phyloP scores from a whole-genome alignment of 2,329 filamentous ascomycete species.

The Clonostachys rosea region DNA sequence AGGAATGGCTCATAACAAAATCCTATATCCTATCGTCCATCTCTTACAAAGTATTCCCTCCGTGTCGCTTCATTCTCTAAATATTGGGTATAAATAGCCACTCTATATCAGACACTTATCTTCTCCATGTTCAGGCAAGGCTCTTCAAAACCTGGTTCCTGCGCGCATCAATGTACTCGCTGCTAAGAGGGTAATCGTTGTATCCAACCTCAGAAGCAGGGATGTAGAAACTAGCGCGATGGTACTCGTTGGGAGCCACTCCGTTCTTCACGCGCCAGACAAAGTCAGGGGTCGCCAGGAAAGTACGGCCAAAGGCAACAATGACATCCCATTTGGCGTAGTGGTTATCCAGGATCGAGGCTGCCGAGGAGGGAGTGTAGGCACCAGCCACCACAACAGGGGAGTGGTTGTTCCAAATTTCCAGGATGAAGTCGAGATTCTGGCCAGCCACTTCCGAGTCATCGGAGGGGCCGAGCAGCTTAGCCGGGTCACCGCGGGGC shows the following conservation, averaged over 20 bases:
- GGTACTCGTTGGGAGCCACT: slow-evolving; percentile 16
- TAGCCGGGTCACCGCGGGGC: slow-evolving; percentile 22
- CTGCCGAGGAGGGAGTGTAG: slow-evolving; percentile 42
- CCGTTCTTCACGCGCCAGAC: slow-evolving; percentile 17
- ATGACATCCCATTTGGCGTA: slow-evolving; percentile 28
- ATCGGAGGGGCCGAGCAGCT: slow-evolving; percentile 26
- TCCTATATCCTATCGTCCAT: too few relatives aligned
- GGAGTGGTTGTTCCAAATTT: slow-evolving; percentile 40
- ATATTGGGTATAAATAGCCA: too few relatives aligned
- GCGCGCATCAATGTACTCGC: not conserved
- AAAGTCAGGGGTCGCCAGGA: slow-evolving; percentile 21
- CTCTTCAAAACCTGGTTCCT: too few relatives aligned
- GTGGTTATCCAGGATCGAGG: slow-evolving; percentile 16
- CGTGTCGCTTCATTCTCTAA: too few relatives aligned
- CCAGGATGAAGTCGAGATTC: slow-evolving; percentile 2
- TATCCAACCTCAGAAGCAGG: slow-evolving; percentile 19
- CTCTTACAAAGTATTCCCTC: too few relatives aligned
- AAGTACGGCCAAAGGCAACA: slow-evolving; percentile 22
- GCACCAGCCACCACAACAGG: slow-evolving; percentile 53
- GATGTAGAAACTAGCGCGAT: slow-evolving; percentile 19
- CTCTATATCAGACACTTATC: too few relatives aligned
- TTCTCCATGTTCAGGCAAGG: too few relatives aligned
- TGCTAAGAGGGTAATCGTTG: slow-evolving; percentile 23
- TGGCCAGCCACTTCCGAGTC: not conserved
- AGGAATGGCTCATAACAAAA: too few relatives aligned